Conservation (phyloP, 768 basidiomycete genomes). For the Amanita polypyramis region DNA sequence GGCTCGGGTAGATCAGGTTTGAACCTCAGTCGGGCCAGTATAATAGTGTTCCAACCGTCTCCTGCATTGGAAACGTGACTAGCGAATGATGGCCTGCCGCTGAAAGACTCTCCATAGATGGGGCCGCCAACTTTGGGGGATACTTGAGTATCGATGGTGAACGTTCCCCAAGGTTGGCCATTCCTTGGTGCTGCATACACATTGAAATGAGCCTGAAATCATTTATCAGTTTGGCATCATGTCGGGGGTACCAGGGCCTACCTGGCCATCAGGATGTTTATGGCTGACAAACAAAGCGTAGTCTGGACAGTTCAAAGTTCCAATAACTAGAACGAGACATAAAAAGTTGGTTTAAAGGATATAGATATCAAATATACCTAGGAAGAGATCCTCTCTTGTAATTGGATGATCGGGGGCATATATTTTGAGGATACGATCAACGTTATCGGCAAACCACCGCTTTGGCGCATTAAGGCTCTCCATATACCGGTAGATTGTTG, state of each 20-base stretch:
- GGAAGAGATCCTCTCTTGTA: constrained; percentile 34
- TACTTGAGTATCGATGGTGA: constrained; percentile 29
- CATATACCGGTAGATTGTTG: constrained; percentile 46
- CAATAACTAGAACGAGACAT: constrained; percentile 27
- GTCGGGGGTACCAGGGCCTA: constrained; percentile 7
- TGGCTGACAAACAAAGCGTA: constrained; percentile 74
- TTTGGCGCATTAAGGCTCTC: constrained; percentile 41
- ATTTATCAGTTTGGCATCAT: not conserved
- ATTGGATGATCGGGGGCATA: constrained; percentile 30
- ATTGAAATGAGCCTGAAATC: constrained; percentile 37
- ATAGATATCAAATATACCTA: constrained; percentile 19
- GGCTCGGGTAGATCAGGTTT: constrained; percentile 34
- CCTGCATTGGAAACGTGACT: constrained; percentile 30
- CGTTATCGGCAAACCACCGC: constrained; percentile 50
- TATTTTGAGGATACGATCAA: constrained; percentile 37
- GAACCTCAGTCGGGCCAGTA: constrained; percentile 41
- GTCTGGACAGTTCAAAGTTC: constrained; percentile 49
- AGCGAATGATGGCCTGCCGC: constrained; percentile 16
- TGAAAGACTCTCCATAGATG: constrained; percentile 21
- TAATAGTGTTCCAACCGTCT: constrained; percentile 32
- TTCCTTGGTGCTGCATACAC: constrained; percentile 31
- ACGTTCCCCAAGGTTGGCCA: constrained; percentile 49
- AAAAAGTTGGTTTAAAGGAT: not conserved
- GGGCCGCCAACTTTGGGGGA: constrained; percentile 24
- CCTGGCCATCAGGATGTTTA: constrained; percentile 51